phyloP scores from a whole-genome alignment of 2,329 filamentous ascomycete genomes.

The Arachnomyces sp. region DNA sequence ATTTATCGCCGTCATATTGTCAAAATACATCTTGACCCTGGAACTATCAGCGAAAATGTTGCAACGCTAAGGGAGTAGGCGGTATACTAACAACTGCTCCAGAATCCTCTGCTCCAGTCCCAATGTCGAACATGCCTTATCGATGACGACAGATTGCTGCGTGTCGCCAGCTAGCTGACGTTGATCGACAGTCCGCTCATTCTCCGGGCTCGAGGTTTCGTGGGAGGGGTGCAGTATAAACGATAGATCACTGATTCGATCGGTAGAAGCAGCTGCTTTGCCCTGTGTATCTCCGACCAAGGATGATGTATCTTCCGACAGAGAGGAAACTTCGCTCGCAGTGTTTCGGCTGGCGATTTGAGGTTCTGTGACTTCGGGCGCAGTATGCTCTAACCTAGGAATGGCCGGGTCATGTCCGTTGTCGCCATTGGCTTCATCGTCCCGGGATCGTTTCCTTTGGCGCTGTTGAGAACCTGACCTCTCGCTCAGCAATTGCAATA shows the following conservation, averaged over 20 bases:
- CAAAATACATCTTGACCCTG: slow-evolving; percentile 12
- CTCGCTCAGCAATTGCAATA: background rate
- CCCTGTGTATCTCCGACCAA: slow-evolving; percentile 3
- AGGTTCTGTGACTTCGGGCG: too few species aligned
- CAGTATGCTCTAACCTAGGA: too few species aligned
- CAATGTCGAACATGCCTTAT: too few species aligned
- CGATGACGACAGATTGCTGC: too few species aligned
- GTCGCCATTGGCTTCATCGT: background rate
- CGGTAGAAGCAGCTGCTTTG: background rate
- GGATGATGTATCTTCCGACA: too few species aligned
- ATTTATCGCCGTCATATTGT: slow-evolving; percentile 25
- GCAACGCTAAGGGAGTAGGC: background rate
- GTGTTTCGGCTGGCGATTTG: too few species aligned
- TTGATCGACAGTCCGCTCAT: slow-evolving; percentile 3
- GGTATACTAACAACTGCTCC: too few species aligned
- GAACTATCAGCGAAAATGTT: slow-evolving; percentile 1
- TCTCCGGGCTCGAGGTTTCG: slow-evolving; percentile 11
- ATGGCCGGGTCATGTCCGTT: too few species aligned
- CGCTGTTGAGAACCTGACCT: slow-evolving; percentile 2
- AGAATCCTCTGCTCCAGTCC: too few species aligned
- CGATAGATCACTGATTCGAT: slow-evolving; percentile 11
- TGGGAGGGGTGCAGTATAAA: slow-evolving; percentile 22
- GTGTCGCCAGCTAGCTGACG: too few species aligned
- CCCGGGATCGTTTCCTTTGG: background rate
- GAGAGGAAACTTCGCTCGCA: too few species aligned